Evolutionary conservation across 1,139 yeast species (phyloP), one percentile per base, ranked within the genome.

Genomic region (Blastobotrys apis): DNA sequence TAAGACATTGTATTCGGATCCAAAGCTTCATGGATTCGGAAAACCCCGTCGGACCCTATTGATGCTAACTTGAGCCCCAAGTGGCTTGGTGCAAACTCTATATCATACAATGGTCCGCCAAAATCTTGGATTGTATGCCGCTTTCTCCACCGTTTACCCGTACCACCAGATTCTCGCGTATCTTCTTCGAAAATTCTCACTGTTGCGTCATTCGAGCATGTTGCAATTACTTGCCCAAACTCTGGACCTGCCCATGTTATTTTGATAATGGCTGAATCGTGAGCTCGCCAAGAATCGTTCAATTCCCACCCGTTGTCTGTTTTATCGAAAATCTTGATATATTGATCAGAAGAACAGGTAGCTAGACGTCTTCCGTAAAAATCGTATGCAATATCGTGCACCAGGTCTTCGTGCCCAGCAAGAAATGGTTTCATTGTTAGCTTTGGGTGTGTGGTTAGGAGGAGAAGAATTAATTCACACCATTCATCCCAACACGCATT

Each of bases 191-290:
- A 92, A 33, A 92, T 71, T 57, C 84, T 83, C 17, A 90, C 81
- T 0, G 95, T 84, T 46, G 95, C 75, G 60, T 92, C 98, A 60
- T 84, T 86, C 1, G 96, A 86, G 39, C 92, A 88, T 21, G 94
- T 80, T 0, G 96, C 95, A 25, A 92, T 66, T 5, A 92, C 71
- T 57, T 86, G 85, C 4, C 95, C 94, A 63, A 80, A 88, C 62
- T 88, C 94, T 1, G 98, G 98, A 45, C 86, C 84, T 0, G 97
- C 97, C 95, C 97, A 92, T 43, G 81, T 79, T 4, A 92, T 72
- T 54, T 83, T 79, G 37, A 86, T 84, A 25, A 92, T 77, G 52
- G 90, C 80, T 5, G 95, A 82, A 56, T 92, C 96, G 61, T 92
- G 98, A 1, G 97, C 97, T 55, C 84, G 84, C 94, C 96, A 90